Conservation (phyloP, 345 rosid genomes). For the Barbarea vulgaris region DNA sequence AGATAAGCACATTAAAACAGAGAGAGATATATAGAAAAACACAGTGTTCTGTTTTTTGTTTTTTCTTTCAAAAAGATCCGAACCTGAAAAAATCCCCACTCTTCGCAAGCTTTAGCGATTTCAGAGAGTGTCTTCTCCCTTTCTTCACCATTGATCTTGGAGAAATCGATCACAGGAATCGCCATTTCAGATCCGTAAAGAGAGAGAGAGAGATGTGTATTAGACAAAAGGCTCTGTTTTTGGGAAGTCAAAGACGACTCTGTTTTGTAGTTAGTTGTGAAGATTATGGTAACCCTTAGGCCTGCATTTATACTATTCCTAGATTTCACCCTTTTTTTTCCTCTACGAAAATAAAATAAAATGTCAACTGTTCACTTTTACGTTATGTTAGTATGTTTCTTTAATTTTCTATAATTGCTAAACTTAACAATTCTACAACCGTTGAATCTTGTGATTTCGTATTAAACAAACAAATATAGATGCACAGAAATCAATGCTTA, state of each 20-base stretch:
- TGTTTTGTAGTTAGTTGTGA: constrained; percentile 37
- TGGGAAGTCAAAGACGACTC: constrained; percentile 33
- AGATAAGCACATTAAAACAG: constrained; percentile 5
- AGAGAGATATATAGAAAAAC: neutral
- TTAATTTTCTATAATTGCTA: neutral
- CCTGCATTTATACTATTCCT: constrained; percentile 29
- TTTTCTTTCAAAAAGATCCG: too few relatives aligned
- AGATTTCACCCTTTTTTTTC: neutral
- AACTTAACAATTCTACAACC: constrained; percentile 5
- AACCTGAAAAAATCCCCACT: constrained; percentile 98
- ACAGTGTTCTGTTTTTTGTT: constrained; percentile 4
- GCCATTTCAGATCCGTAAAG: constrained; percentile 54
- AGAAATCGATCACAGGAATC: constrained; percentile 90
- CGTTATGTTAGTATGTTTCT: constrained; percentile 1
- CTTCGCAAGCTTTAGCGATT: constrained; percentile 77
- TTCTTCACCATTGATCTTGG: constrained; percentile 70
- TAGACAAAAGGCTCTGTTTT: constrained; percentile 27
- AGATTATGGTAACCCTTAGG: constrained; percentile 24
- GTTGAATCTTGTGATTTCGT: constrained; percentile 17
- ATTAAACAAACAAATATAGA: neutral
- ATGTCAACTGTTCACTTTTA: constrained; percentile 32
- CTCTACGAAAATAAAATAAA: neutral
- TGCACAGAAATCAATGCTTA: neutral
- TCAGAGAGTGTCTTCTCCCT: constrained; percentile 63
- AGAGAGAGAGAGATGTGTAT: constrained; percentile 7